Evolutionary conservation across 768 basidiomycete species (phyloP), one percentile per base, ranked within the genome.

Genomic region (Boletus subparvulus): DNA sequence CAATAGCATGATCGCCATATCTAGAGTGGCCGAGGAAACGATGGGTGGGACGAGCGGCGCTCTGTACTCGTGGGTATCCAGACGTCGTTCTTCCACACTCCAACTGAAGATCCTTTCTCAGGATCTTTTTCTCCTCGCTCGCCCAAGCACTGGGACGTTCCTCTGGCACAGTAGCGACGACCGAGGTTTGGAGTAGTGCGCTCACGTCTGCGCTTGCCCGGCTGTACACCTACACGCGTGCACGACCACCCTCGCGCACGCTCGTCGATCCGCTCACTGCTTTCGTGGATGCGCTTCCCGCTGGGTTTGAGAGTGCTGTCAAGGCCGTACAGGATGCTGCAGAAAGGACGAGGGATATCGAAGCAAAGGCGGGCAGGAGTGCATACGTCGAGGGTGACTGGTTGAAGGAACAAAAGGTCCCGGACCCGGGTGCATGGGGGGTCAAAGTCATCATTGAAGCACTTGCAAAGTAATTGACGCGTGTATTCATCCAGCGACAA

Each of bases 11-110:
- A 81, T 89, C 43, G 75, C 78, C 3, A 83, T 95, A 56, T 83
- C 94, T 3, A 79, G 84, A 60, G 83, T 87, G 10, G 86, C 88
- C 3, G 91, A 94, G 69, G 86, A 90, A 62, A 77, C 78, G 17
- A 96, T 96, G 94, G 94, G 90, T 13, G 94, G 94, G 35, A 95
- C 94, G 7, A 90, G 88, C 61, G 94, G 94, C 4, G 92, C 93
- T 0, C 71, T 96, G 28, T 96, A 94, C 70, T 94, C 93, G 91
- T 92, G 61, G 55, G 90, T 82, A 26, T 35, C 36, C 3, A n/a
- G 32, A 12, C 7, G 6, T 32, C 12, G 8, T 47, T 52, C 36
- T 39, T 47, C 19, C 40, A 46, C 36, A 39, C 47, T 9, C 19
- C 12, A 36, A 32, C 33, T 50, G 28, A 61, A 35, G 21, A 19